Conservation (phyloP, 192 early-diverging fungal genomes). For the Spizellomyces sp. region DNA sequence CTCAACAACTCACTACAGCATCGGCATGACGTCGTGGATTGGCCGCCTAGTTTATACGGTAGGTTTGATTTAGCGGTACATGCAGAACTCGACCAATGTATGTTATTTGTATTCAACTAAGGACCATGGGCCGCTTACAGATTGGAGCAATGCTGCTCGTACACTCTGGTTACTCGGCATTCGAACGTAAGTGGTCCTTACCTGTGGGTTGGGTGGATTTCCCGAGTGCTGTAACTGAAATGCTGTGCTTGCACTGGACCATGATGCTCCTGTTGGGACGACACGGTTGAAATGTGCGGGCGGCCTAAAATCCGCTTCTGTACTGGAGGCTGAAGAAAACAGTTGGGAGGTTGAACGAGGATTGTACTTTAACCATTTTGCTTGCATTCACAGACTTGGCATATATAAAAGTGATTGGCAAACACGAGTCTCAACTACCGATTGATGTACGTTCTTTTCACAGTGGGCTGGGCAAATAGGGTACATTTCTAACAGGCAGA, state of each 20-base stretch:
- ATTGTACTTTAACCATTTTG: background rate
- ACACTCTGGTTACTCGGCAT: conserved; percentile 36
- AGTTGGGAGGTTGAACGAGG: too few species aligned
- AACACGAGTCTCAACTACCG: conserved; percentile 12
- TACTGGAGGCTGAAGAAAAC: too few species aligned
- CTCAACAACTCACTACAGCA: too few species aligned
- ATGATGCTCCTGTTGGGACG: too few species aligned
- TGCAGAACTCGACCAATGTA: background rate
- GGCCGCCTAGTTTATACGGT: conserved; percentile 25
- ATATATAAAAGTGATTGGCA: conserved; percentile 30
- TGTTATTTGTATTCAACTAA: background rate
- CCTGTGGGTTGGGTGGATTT: too few species aligned
- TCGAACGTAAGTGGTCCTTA: conserved; percentile 32
- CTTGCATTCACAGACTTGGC: conserved; percentile 21
- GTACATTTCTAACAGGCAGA: background rate
- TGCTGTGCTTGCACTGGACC: too few species aligned
- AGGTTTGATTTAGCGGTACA: background rate
- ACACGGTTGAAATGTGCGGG: too few species aligned
- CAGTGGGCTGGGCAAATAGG: background rate
- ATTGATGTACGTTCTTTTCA: conserved; percentile 20
- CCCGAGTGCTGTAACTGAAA: too few species aligned
- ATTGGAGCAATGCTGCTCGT: conserved; percentile 26
- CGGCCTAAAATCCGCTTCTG: too few species aligned
- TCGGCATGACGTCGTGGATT: conserved; percentile 24
- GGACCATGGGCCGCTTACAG: background rate